Conservation (phyloP, 192 early-diverging fungal genomes). For the Gigaspora rosea region DNA sequence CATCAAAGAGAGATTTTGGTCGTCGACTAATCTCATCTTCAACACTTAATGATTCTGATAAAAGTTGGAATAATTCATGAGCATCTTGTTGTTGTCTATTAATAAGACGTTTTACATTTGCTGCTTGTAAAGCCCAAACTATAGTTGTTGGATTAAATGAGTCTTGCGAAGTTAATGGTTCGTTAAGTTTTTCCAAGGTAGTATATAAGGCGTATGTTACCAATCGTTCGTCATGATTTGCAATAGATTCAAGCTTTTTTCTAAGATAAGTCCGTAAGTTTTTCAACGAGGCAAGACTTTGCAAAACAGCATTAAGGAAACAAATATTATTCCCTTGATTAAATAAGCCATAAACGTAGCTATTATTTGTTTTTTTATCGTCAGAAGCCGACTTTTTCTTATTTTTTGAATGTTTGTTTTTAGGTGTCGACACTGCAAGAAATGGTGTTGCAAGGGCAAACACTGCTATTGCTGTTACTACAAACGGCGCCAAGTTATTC, state of each 20-base stretch:
- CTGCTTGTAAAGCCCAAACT: conserved; percentile 45
- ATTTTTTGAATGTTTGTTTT: too few species aligned
- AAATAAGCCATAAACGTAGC: conserved; percentile 63
- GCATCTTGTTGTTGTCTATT: conserved; percentile 82
- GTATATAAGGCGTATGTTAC: conserved; percentile 39
- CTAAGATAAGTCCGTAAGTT: conserved; percentile 27
- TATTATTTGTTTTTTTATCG: conserved; percentile 1
- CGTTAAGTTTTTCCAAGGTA: conserved; percentile 36
- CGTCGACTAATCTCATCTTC: conserved; percentile 45
- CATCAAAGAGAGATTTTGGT: conserved; percentile 26
- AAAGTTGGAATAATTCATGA: conserved; percentile 79
- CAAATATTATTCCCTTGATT: conserved; percentile 85
- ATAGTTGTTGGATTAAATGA: conserved; percentile 61
- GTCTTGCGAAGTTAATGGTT: conserved; percentile 28
- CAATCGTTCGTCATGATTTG: conserved; percentile 17
- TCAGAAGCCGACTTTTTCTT: too few species aligned
- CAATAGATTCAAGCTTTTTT: not conserved
- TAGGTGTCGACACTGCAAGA: too few species aligned
- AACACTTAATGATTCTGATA: conserved; percentile 63
- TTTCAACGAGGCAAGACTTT: conserved; percentile 42
- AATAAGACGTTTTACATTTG: conserved; percentile 48
- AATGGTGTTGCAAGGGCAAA: too few species aligned
- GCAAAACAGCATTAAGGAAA: conserved; percentile 87
- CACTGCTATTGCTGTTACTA: too few species aligned
- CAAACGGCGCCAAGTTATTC: too few species aligned